Conservation (phyloP, 2,329 filamentous ascomycete species). For the Cylindrodendrum hubeiense region DNA sequence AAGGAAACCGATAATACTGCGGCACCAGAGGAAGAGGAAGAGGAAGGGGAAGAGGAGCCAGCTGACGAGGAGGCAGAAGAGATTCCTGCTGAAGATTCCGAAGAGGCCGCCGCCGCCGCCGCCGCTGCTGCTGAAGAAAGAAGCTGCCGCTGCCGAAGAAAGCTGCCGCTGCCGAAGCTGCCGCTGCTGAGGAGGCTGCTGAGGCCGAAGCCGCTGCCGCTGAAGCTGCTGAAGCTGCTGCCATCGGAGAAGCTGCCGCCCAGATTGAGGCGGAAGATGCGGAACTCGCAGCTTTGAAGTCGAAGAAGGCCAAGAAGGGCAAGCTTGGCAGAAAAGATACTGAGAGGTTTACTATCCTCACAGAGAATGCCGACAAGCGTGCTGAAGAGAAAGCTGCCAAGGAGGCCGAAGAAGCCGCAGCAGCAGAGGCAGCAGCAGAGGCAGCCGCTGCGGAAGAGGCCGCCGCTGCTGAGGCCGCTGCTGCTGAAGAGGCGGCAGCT, state of each 20-base stretch:
- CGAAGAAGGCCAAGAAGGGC: conserved; percentile 52
- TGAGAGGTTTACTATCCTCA: conserved; percentile 32
- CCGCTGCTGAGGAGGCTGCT: conserved; percentile 23
- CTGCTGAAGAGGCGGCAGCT: conserved; percentile 34
- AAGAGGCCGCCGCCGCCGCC: conserved; percentile 5
- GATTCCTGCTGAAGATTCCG: conserved; percentile 18
- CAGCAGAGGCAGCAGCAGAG: conserved; percentile 43
- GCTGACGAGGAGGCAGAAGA: conserved; percentile 43
- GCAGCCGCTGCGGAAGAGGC: neutral
- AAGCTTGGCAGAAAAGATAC: conserved; percentile 40
- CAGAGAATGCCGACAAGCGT: conserved; percentile 32
- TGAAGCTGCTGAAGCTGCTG: conserved; percentile 35
- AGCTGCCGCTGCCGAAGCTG: conserved; percentile 31
- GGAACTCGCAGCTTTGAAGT: conserved; percentile 55
- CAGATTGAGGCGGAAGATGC: conserved; percentile 52
- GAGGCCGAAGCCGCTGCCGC: conserved; percentile 51
- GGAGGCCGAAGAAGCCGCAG: conserved; percentile 13
- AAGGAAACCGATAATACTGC: conserved; percentile 33
- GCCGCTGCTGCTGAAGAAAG: conserved; percentile 47
- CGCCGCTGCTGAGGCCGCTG: conserved; percentile 37
- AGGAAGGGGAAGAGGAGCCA: conserved; percentile 28
- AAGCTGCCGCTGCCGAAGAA: conserved; percentile 42
- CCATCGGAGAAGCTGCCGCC: conserved; percentile 25
- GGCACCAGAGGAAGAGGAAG: neutral
- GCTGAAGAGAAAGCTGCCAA: conserved; percentile 26